Evolutionary conservation across 2,329 filamentous ascomycete genomes (phyloP).

Genomic region (Fusarium transvaalense): DNA sequence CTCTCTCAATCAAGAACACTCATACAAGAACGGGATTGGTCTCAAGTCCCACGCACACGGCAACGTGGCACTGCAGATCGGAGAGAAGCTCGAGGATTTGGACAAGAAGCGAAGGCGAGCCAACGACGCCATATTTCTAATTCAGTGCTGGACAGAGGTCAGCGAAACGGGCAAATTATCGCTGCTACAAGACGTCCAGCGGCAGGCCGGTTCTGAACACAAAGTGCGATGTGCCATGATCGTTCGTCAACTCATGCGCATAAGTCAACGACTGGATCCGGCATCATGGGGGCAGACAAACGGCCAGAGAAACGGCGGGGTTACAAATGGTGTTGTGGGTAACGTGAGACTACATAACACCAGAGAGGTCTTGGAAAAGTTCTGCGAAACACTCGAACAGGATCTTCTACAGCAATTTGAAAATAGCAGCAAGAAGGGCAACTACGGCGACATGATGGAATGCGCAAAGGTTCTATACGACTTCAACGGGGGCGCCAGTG

Average conservation of each 20-base stretch:
- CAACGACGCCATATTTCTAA: slow-evolving; percentile 92
- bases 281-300: slow-evolving; percentile 76
- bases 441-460: slow-evolving; percentile 98
- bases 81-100: slow-evolving; percentile 91
- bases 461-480: slow-evolving; percentile 94
- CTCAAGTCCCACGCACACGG: slow-evolving; percentile 71
- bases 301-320: slow-evolving; percentile 61
- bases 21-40: slow-evolving; percentile 51
- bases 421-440: slow-evolving; percentile 93
- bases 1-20: slow-evolving; percentile 75
- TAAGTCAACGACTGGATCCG: slow-evolving; percentile 90
- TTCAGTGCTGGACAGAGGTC: slow-evolving; percentile 97
- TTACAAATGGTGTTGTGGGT: slow-evolving; percentile 59
- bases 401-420: slow-evolving; percentile 97
- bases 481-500: slow-evolving; percentile 95
- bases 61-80: slow-evolving; percentile 93
- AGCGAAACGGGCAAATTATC: slow-evolving; percentile 89
- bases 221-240: slow-evolving; percentile 96
- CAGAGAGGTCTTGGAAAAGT: slow-evolving; percentile 93
- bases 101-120: slow-evolving; percentile 92
- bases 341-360: slow-evolving; percentile 71
- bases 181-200: slow-evolving; percentile 87
- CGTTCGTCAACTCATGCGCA: slow-evolving; percentile 90
- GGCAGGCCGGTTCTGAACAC: slow-evolving; percentile 86
- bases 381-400: slow-evolving; percentile 94